Evolutionary conservation across 306 rosid species (phyloP), one percentile per base, ranked within the genome.

Genomic region (Comarum palustre): DNA sequence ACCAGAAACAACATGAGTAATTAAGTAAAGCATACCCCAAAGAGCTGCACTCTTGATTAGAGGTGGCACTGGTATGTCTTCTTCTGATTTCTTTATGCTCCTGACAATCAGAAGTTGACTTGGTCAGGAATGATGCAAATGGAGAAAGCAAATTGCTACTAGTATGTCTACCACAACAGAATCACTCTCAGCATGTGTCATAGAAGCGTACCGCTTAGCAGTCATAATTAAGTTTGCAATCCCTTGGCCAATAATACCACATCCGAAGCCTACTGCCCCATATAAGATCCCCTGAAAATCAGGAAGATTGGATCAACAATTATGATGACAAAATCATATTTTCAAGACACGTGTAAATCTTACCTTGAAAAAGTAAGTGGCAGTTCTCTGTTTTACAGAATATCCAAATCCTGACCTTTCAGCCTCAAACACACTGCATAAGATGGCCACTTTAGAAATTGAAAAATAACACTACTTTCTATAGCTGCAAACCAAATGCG

Each of bases 161-260:
- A 59, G 12, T 15, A 22, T 34, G 32, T 25, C 71, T 14, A 27
- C 24, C 73, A 72, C 61, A 15, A 73, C 3, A n/a, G 16, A 77
- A 13, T 31, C 61, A 78, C 64, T 5, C n/a, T 25, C 55, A 50
- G 67, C n/a, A 25, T 64, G 59, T 57, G 63, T 31, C 41, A 74
- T 27, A 81, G 71, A 57, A 62, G 46, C 55, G 13, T 86, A 91
- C 97, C 97, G 83, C 82, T 94, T 94, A 39, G 89, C 92, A 72
- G 83, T 94, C 99, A 94, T 94, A 73, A 94, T 84, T 84, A 83
- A 80, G 81, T 94, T 94, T 76, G 96, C 97, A 72, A 94, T 86
- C 78, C 99, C 99, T 83, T 94, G 99, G 76, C 99, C 99, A 68
- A 94, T 46, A 43, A 94, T 84, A 62, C 99, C 99, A 82, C 99